phyloP scores from a whole-genome alignment of 345 rosid species.

The Brassica incana region DNA sequence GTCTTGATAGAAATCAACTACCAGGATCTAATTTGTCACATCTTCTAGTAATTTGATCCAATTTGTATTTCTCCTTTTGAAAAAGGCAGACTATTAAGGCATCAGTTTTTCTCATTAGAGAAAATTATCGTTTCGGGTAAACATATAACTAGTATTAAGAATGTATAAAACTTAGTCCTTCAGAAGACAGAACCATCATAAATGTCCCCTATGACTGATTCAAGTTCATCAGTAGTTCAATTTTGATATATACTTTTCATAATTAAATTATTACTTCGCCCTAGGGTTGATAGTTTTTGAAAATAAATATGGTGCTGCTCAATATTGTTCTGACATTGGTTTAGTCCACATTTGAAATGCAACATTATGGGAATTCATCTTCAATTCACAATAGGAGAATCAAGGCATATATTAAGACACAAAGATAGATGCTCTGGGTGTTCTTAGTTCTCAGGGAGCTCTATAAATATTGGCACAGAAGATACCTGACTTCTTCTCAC shows the following conservation, averaged over 20 bases:
- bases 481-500: constrained; percentile 18
- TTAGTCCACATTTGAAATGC: neutral
- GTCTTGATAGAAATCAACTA: neutral
- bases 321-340: neutral
- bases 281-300: neutral
- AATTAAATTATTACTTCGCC: neutral
- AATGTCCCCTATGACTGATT: neutral
- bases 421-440: neutral
- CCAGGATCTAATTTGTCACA: neutral
- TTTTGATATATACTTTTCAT: neutral
- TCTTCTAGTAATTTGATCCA: neutral
- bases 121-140: neutral
- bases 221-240: neutral
- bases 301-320: neutral
- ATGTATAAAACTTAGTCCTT: neutral
- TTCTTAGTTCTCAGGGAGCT: constrained; percentile 12
- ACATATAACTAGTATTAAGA: neutral
- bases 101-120: neutral
- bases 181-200: neutral
- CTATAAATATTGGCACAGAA: constrained; percentile 7
- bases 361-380: neutral
- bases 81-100: neutral
- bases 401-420: neutral
- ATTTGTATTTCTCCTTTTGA: neutral
- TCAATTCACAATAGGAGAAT: neutral